Evolutionary conservation across 306 rosid species (phyloP), one percentile per base, ranked within the genome.

Genomic region (Lagenaria siceraria): DNA sequence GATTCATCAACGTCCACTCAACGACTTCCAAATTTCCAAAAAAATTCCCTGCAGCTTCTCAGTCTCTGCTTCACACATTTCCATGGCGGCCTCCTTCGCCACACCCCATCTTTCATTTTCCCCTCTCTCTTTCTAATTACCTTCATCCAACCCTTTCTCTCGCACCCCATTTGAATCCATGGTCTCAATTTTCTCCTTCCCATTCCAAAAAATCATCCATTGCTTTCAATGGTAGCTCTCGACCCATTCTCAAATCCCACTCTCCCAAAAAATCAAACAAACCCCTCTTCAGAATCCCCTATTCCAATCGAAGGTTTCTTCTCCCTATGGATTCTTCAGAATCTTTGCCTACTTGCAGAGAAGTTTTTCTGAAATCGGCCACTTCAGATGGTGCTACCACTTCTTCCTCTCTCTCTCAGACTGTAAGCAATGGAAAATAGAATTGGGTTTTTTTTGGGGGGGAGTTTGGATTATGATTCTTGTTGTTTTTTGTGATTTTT

Each of bases 71-170:
- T 4, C 63, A n/a, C 36, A 4, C 21, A 52, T 40, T 63, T 22
- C 90, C 51, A 94, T 94, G 98, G 96, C 97, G 29, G 75, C 82
- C 40, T 42, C 65, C 82, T 43, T 79, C 1, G 79, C 83, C 61
- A 43, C 62, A 21, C 31, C 88, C 78, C 87, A 78, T 3, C 55
- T 43, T 43, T 46, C 55, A 4, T 38, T 33, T 25, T 18, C 79
- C 3, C 62, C 77, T 3, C 54, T 82, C 89, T 73, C 38, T 82
- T n/a, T 64, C 77, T 82, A 82, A 27, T 24, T 75, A 33, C 82
- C 78, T 54, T 71, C 64, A 51, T 19, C 82, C 83, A 10, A 82
- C 76, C 17, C 35, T 77, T 36, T 54, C 74, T 9, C 15, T 24
- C 13, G 69, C 82, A 0, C 1, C 53, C 72, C 63, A 43, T 62